These are phyloP conservation scores for Lachnellula cervina DNA, from an alignment of 2,329 filamentous ascomycete genomes.

Conservation along the genomic window DNA sequence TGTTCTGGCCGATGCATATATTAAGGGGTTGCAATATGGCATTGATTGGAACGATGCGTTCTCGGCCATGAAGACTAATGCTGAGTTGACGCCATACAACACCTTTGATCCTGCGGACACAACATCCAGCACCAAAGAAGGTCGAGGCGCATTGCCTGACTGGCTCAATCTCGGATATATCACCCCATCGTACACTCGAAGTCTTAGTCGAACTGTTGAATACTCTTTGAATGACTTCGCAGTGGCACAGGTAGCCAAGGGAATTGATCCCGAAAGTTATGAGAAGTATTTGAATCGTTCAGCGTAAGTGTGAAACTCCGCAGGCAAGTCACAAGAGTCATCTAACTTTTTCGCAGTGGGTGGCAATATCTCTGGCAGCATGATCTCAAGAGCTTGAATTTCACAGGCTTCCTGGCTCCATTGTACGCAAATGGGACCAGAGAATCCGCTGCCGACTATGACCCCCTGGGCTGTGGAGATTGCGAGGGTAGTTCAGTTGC, in stretches of 20 bases:
- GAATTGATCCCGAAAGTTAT: conserved; percentile 41
- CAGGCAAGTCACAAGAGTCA: background rate
- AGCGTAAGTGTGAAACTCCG: conserved; percentile 16
- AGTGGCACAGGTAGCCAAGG: conserved; percentile 57
- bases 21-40: conserved; percentile 56
- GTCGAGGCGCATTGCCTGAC: conserved; percentile 61
- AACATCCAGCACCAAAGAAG: conserved; percentile 59
- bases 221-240: conserved; percentile 66
- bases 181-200: conserved; percentile 47
- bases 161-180: conserved; percentile 62
- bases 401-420: conserved; percentile 54
- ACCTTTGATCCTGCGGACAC: conserved; percentile 47
- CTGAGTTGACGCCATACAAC: conserved; percentile 55
- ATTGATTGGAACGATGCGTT: conserved; percentile 59
- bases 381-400: conserved; percentile 40
- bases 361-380: conserved; percentile 58
- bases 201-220: conserved; percentile 60
- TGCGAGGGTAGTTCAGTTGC: conserved; percentile 51
- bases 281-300: conserved; percentile 45
- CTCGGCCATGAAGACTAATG: conserved; percentile 57
- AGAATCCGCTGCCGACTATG: conserved; percentile 27
- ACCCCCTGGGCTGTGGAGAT: conserved; percentile 45
- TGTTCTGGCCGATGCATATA: conserved; percentile 65
- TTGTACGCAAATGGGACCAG: conserved; percentile 43
- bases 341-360: conserved; percentile 30